phyloP scores from a whole-genome alignment of 2,329 filamentous ascomycete species.

The Colletotrichum destructivum region DNA sequence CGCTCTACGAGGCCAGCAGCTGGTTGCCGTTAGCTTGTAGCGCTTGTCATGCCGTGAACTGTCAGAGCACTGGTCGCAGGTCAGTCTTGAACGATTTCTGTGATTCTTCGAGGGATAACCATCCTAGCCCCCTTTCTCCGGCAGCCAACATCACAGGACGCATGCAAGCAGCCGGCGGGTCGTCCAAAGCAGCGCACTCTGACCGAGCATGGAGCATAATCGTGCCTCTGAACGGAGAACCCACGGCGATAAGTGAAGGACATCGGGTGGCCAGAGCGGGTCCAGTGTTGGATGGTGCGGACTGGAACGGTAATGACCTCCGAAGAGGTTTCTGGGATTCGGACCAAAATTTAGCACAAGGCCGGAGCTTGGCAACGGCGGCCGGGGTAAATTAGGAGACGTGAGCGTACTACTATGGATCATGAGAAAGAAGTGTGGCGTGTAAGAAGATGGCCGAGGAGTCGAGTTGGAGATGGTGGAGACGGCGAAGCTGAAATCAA shows the following conservation, averaged over 20 bases:
- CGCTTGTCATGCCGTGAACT: constrained; percentile 37
- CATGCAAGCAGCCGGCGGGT: constrained; percentile 31
- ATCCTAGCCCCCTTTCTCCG: constrained; percentile 19
- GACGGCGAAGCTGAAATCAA: background rate
- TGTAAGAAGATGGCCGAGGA: constrained; percentile 16
- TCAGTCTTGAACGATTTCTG: constrained; percentile 12
- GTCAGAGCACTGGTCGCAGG: constrained; percentile 28
- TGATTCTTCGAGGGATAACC: constrained; percentile 11
- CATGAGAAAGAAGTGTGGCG: constrained; percentile 3
- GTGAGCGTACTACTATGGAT: constrained; percentile 10
- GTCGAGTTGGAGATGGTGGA: constrained; percentile 13
- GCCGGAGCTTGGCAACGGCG: constrained; percentile 34
- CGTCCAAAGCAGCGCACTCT: constrained; percentile 6
- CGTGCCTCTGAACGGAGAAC: constrained; percentile 10
- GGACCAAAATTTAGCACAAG: constrained; percentile 13
- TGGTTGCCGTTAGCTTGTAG: constrained; percentile 31
- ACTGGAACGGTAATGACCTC: constrained; percentile 26
- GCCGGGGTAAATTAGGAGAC: constrained; percentile 19
- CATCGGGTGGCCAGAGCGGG: constrained; percentile 19
- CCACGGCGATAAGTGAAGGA: constrained; percentile 27
- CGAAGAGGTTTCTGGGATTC: constrained; percentile 3
- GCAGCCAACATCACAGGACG: constrained; percentile 1
- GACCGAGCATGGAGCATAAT: constrained; percentile 12
- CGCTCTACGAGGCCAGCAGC: constrained; percentile 33
- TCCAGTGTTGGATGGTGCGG: constrained; percentile 5